Conservation (phyloP, 2,329 filamentous ascomycete species). For the Trichoderma koningii region DNA sequence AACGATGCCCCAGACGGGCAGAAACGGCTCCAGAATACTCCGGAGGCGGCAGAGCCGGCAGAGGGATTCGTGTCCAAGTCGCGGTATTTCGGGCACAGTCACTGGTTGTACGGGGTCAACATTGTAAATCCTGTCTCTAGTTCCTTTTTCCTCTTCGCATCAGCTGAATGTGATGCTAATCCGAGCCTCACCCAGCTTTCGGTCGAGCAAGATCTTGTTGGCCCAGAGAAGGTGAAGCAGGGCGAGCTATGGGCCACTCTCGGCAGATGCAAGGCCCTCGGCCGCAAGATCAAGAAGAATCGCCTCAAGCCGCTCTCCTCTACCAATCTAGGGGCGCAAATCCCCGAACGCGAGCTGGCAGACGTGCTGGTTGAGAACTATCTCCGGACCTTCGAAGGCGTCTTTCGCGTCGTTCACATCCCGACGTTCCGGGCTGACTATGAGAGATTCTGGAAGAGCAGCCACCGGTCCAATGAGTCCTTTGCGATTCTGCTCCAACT, state of each 20-base stretch:
- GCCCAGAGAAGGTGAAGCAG: constrained; percentile 34
- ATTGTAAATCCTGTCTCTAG: constrained; percentile 40
- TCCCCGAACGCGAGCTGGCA: constrained; percentile 45
- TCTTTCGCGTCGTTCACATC: constrained; percentile 59
- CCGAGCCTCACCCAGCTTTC: constrained; percentile 35
- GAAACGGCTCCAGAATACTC: constrained; percentile 17
- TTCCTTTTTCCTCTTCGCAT: too few relatives aligned
- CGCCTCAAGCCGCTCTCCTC: constrained; percentile 42
- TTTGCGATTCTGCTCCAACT: constrained; percentile 58
- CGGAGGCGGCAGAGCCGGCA: constrained; percentile 29
- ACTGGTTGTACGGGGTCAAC: constrained; percentile 51
- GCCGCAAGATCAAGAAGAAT: constrained; percentile 46
- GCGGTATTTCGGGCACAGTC: constrained; percentile 51
- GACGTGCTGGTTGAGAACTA: constrained; percentile 57
- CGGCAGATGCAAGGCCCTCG: constrained; percentile 46
- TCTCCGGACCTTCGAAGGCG: constrained; percentile 58
- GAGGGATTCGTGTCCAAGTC: constrained; percentile 47
- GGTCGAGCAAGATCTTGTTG: constrained; percentile 35
- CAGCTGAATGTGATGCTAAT: not conserved
- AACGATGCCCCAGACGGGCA: constrained; percentile 29
- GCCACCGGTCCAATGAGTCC: constrained; percentile 42
- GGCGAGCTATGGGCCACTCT: constrained; percentile 40
- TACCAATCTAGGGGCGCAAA: constrained; percentile 43
- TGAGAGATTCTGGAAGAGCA: constrained; percentile 50
- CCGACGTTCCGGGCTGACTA: constrained; percentile 60